Evolutionary conservation across 164 flowering plant species (phyloP).

Genomic region (Aristolochia fimbriata): DNA sequence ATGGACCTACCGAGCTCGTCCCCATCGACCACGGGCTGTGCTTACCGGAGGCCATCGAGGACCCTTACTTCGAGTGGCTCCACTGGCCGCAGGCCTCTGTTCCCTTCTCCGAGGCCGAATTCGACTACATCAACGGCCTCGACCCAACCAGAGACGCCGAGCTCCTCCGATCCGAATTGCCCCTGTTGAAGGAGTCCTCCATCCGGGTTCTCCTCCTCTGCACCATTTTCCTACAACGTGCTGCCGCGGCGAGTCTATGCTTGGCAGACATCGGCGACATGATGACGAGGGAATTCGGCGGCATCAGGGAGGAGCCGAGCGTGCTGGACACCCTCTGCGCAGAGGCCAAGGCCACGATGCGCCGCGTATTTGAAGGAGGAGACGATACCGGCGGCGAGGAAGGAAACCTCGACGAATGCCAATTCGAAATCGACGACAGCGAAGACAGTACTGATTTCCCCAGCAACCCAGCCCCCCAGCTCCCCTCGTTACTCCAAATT

Average conservation of each 20-base stretch:
- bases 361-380: not conserved
- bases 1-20: constrained; percentile 48
- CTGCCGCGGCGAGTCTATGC: constrained; percentile 50
- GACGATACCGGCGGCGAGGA: constrained; percentile 5
- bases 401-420: constrained; percentile 15
- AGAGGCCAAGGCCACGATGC: constrained; percentile 29
- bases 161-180: constrained; percentile 45
- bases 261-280: constrained; percentile 70
- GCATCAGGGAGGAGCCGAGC: constrained; percentile 48
- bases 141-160: constrained; percentile 69
- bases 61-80: constrained; percentile 93
- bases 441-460: constrained; percentile 7
- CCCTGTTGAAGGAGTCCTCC: constrained; percentile 48
- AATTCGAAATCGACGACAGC: constrained; percentile 27
- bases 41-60: constrained; percentile 75
- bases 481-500: constrained; percentile 12
- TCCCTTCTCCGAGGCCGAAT: constrained; percentile 67
- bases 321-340: constrained; percentile 45
- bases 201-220: constrained; percentile 60
- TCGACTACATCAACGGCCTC: constrained; percentile 53
- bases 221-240: constrained; percentile 61
- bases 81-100: constrained; percentile 90
- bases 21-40: constrained; percentile 94
- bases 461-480: constrained; percentile 2
- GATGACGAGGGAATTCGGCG: constrained; percentile 58